phyloP scores from a whole-genome alignment of 345 rosid species.

The Turritis glabra region DNA sequence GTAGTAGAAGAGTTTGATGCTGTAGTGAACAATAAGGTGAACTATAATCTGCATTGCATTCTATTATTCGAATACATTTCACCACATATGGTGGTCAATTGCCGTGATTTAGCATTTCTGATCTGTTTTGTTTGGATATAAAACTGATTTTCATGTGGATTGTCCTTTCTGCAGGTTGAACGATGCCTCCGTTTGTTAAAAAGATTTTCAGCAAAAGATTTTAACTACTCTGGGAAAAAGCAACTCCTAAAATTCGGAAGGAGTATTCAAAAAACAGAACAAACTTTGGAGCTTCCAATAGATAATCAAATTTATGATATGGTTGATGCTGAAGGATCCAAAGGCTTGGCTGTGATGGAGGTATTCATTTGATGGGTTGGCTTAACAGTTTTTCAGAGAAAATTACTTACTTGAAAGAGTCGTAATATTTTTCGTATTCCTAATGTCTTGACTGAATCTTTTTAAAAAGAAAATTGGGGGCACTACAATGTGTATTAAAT shows the following conservation, averaged over 20 bases:
- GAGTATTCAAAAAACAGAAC: constrained; percentile 57
- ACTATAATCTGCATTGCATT: constrained; percentile 14
- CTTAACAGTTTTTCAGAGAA: constrained; percentile 7
- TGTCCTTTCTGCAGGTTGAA: constrained; percentile 52
- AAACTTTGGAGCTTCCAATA: constrained; percentile 75
- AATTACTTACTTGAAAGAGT: constrained; percentile 3
- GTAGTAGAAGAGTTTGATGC: constrained; percentile 77
- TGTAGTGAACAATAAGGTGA: constrained; percentile 76
- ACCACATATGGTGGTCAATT: constrained; percentile 4
- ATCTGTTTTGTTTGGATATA: constrained; percentile 6
- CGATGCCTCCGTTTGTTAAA: constrained; percentile 66
- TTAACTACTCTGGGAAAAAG: constrained; percentile 45
- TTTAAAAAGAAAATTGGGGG: background rate
- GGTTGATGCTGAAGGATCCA: constrained; percentile 75
- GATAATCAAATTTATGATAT: constrained; percentile 87
- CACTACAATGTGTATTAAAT: constrained; percentile 10
- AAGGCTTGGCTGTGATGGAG: constrained; percentile 73
- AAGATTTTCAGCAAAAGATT: constrained; percentile 44
- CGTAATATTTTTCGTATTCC: constrained; percentile 17
- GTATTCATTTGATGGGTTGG: constrained; percentile 41
- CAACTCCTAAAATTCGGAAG: constrained; percentile 69
- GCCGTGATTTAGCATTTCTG: background rate
- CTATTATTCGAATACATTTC: background rate
- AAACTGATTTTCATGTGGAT: constrained; percentile 4
- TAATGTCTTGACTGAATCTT: background rate